These are phyloP conservation scores for Inga leiocalycina DNA, from an alignment of 306 rosid species.

Conservation along the genomic window DNA sequence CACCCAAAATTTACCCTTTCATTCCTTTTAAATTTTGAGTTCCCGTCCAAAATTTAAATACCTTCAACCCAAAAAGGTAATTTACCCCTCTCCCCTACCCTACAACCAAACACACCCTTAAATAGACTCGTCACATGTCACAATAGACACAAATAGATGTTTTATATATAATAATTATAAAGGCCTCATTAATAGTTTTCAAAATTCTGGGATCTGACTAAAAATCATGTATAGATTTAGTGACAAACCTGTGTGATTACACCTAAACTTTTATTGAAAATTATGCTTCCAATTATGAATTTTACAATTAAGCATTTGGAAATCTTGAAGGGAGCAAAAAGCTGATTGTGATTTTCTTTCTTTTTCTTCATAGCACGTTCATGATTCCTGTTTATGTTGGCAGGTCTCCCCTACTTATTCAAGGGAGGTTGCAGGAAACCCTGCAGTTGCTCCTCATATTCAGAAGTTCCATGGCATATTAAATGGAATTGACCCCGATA, in stretches of 20 bases:
- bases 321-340: conserved; percentile 30
- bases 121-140: background rate
- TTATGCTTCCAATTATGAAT: background rate
- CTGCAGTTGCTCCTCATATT: conserved; percentile 69
- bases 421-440: conserved; percentile 81
- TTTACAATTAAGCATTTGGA: conserved; percentile 5
- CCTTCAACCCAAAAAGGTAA: too few relatives aligned
- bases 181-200: background rate
- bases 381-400: conserved; percentile 28
- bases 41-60: too few relatives aligned
- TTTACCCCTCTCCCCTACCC: too few relatives aligned
- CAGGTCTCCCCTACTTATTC: conserved; percentile 91
- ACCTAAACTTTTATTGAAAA: background rate
- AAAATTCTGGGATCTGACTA: background rate
- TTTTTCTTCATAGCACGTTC: conserved; percentile 9
- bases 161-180: background rate
- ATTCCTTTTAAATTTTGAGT: too few relatives aligned
- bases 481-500: conserved; percentile 95
- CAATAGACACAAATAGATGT: background rate
- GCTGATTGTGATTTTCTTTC: conserved; percentile 19
- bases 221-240: background rate
- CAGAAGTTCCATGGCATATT: conserved; percentile 93
- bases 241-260: background rate
- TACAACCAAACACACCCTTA: too few relatives aligned
- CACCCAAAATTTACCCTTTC: too few relatives aligned